Base-by-base conservation (phyloP, 2,329 filamentous ascomycete genomes). In the Colletotrichum sp. region DNA sequence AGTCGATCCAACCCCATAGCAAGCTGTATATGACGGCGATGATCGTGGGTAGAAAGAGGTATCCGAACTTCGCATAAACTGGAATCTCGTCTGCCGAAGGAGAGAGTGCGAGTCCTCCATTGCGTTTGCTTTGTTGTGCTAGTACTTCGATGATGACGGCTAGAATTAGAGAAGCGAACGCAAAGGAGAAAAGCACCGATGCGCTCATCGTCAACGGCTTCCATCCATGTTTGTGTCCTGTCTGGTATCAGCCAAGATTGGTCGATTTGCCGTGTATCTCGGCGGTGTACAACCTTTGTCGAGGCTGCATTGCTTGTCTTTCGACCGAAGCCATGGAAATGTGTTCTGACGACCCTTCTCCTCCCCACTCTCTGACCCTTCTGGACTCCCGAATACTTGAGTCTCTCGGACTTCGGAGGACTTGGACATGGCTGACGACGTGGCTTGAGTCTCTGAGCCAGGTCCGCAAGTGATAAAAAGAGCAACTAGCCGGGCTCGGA, bases 1-100 rank as follows among this genome's bases (percentile, higher is more conserved):
- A 80, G 67, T 93, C 91, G 0, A 92, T 85, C 90, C 91, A 92
- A 4, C 85, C 87, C 90, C 91, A 93, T 0, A 89, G 62, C 1
- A 92, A 84, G 52, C 90, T 90, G 76, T 91, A 93, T 0, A 90
- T 8, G 0, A 93, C 88, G 0, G 90, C 88, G 0, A 92, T 67
- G 0, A 92, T 84, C 0, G 88, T 93, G 0, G 92, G 91, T 0
- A 88, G 77, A 63, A 91, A 92, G 0, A 88, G 79, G n/a, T 90
- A 91, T 0, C 81, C 71, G 6, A 90, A 86, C 0, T 78, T 84
- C 0, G 81, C 81, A 1, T 78, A 75, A 0, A 82, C 3, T 0
- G 90, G 85, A 0, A 92, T 80, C 0, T 82, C 82, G 0, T 85
- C 71, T 0, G 75, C 55, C 0, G 81, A 75, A 0, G 77, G 55